phyloP scores from a whole-genome alignment of 768 basidiomycete genomes.

The Trametes cinnabarina region DNA sequence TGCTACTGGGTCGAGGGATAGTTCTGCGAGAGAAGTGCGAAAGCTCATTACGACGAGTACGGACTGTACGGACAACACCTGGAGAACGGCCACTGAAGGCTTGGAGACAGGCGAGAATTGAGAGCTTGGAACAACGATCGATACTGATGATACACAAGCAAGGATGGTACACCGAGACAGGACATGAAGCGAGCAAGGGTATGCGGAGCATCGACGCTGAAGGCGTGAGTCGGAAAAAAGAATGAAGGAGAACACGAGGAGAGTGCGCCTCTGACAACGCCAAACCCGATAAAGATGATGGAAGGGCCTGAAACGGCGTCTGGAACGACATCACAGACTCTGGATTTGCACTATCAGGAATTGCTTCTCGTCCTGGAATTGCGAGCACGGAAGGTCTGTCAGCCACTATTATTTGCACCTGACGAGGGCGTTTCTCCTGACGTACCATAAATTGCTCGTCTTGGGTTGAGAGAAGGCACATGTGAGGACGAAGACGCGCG shows the following conservation, averaged over 20 bases:
- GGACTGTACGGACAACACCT: constrained; percentile 6
- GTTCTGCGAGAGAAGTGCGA: constrained; percentile 5
- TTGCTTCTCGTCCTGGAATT: constrained; percentile 81
- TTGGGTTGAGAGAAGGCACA: constrained; percentile 27
- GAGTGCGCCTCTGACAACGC: not conserved
- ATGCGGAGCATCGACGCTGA: not conserved
- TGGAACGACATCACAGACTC: constrained; percentile 47
- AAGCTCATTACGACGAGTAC: constrained; percentile 4
- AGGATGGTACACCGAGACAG: constrained; percentile 12
- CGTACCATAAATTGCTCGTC: constrained; percentile 93
- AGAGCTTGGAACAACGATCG: constrained; percentile 6
- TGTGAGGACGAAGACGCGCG: not conserved
- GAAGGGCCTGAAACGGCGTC: not conserved
- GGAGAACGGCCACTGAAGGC: not conserved
- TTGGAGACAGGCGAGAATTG: not conserved
- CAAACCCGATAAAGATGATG: not conserved
- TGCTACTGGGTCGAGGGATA: constrained; percentile 10
- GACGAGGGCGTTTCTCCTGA: constrained; percentile 2
- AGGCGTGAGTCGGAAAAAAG: not conserved
- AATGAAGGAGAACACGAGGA: not conserved
- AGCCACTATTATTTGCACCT: constrained; percentile 2
- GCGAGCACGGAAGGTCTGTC: not conserved
- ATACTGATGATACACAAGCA: constrained; percentile 17
- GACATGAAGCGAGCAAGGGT: constrained; percentile 1
- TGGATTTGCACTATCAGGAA: constrained; percentile 94